Evolutionary conservation across 176 grass and related monocot species (phyloP).

Genomic region (Hordeum vulgare): MorexV3_pseudomolecules_assembly NC_058524.1:80758432-80758931

Average conservation of each 20-base stretch:
- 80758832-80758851: no score
- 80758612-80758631: no score
- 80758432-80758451: not conserved
- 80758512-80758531: not conserved
- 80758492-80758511: not conserved
- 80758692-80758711: not conserved
- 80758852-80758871: not conserved
- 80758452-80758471: not conserved
- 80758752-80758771: not conserved
- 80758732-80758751: not conserved
- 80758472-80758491: no score
- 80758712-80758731: not conserved
- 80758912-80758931: not conserved
- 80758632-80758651: no score
- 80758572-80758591: not conserved
- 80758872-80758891: not conserved
- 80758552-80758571: not conserved
- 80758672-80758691: not conserved
- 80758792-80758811: no score
- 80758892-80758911: not conserved
- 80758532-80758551: no score
- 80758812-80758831: conserved; percentile 2
- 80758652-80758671: not conserved
- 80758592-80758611: no score
- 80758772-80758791: not conserved